phyloP scores from a whole-genome alignment of 768 basidiomycete species.

The Pisolithus tinctorius region DNA sequence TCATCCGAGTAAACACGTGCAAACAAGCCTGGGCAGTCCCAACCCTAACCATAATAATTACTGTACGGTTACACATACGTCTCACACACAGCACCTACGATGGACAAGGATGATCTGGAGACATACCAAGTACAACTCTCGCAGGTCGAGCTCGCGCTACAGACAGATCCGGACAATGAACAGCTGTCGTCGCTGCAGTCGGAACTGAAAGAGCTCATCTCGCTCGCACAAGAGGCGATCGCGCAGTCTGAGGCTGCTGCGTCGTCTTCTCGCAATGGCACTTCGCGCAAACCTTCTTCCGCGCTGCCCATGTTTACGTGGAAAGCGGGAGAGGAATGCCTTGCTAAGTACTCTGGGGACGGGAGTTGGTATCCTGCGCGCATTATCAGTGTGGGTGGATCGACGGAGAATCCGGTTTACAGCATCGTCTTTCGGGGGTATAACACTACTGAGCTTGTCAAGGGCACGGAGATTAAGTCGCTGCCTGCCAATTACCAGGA shows the following conservation, averaged over 20 bases:
- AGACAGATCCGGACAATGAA: conserved; percentile 64
- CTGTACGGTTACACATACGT: not conserved
- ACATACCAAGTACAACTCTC: conserved; percentile 85
- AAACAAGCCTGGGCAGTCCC: not conserved
- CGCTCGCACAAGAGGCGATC: conserved; percentile 66
- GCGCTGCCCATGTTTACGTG: conserved; percentile 50
- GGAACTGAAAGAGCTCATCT: conserved; percentile 79
- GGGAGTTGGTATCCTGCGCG: conserved; percentile 85
- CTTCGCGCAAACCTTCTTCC: conserved; percentile 47
- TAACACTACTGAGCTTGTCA: conserved; percentile 83
- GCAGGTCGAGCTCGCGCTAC: conserved; percentile 79
- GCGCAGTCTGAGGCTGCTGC: conserved; percentile 60
- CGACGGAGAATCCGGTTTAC: conserved; percentile 76
- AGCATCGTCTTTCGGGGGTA: conserved; percentile 90
- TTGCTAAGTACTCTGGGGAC: conserved; percentile 82
- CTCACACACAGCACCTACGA: conserved; percentile 1
- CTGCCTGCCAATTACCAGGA: conserved; percentile 54
- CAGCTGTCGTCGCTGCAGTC: conserved; percentile 69
- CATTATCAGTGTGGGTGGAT: conserved; percentile 79
- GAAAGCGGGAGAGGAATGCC: conserved; percentile 78
- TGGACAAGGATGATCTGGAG: conserved; percentile 71
- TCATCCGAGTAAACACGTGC: no score
- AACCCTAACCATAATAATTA: not conserved
- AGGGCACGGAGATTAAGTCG: conserved; percentile 61
- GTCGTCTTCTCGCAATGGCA: conserved; percentile 51